Evolutionary conservation across 2,329 filamentous ascomycete genomes (phyloP), one percentile per base, ranked within the genome.

Genomic region (Colletotrichum tamarilloi): DNA sequence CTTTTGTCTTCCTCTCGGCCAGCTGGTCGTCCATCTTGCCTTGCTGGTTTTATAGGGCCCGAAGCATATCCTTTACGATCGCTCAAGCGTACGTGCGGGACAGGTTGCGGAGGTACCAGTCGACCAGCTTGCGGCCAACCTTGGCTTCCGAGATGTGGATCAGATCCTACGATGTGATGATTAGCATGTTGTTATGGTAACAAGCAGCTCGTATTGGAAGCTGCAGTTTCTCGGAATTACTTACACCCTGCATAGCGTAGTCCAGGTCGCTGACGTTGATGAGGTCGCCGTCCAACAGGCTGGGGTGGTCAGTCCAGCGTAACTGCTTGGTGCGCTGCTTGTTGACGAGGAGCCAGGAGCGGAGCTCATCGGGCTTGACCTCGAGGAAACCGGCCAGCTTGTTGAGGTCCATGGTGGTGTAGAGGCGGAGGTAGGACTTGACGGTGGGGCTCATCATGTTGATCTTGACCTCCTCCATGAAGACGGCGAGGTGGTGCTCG

Each of bases 381-480:
- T 98, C 97, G 68, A 99, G 90, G 91, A 99, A 99, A 74, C 95
- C 95, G 75, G 97, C 95, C 75, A 99, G 92, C 88, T 99, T 99
- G 88, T 96, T 97, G 76, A 99, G 89, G 81, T 99, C 97, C 96
- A 99, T 98, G 78, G 97, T 99, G 58, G 97, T 98, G 91, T 99
- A 99, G 69, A 99, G 93, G 83, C 97, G 97, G 78, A 99, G 91
- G 88, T 99, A 99, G 75, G 95, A 98, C 89, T 97, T 98, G 83
- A 99, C 94, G 58, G 95, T 98, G 57, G 97, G 97, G 83, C 94
- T 96, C 92, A 92, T 97, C 91, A 99, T 97, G 86, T 97, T 98
- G 86, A 95, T 98, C 92, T 97, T 98, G 84, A 99, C 96, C 88
- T 99, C 97, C 79, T 98, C 95, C 96, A 99, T 98, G 89, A 99